Evolutionary conservation across 306 rosid genomes (phyloP).

Genomic region (Senna siamea): DNA sequence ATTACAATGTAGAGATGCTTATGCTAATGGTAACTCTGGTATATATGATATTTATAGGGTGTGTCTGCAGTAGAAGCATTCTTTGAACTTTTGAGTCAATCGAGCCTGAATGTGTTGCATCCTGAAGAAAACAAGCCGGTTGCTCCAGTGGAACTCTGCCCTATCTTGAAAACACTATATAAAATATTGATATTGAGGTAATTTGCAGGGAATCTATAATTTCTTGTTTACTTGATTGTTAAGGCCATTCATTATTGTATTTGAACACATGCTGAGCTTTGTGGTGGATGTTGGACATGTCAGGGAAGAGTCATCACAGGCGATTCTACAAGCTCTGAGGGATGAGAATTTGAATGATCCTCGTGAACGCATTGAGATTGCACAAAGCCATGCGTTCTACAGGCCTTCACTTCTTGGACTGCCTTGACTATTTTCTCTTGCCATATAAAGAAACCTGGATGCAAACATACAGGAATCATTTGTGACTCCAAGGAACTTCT

Average conservation of each 20-base stretch:
- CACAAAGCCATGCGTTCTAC: conserved; percentile 89
- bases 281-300: conserved; percentile 39
- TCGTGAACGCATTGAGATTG: conserved; percentile 88
- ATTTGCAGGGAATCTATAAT: no score
- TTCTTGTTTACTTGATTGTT: no score
- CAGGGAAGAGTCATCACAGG: conserved; percentile 83
- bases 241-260: no score
- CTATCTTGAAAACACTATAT: conserved; percentile 85
- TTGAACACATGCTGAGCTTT: no score
- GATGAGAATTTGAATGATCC: conserved; percentile 94
- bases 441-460: no score
- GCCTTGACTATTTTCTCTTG: no score
- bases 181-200: conserved; percentile 83
- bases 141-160: conserved; percentile 94
- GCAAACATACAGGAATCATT: no score
- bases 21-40: no score
- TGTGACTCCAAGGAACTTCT: no score
- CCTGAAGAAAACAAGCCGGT: conserved; percentile 89
- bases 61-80: conserved; percentile 89
- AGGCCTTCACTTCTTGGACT: conserved; percentile 88
- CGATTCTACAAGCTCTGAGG: conserved; percentile 83
- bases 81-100: conserved; percentile 83
- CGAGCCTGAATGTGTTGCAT: conserved; percentile 82
- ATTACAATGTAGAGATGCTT: no score
- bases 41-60: conserved; percentile 55